Conservation (phyloP, 2,329 filamentous ascomycete genomes). For the Fusarium protoensiforme region DNA sequence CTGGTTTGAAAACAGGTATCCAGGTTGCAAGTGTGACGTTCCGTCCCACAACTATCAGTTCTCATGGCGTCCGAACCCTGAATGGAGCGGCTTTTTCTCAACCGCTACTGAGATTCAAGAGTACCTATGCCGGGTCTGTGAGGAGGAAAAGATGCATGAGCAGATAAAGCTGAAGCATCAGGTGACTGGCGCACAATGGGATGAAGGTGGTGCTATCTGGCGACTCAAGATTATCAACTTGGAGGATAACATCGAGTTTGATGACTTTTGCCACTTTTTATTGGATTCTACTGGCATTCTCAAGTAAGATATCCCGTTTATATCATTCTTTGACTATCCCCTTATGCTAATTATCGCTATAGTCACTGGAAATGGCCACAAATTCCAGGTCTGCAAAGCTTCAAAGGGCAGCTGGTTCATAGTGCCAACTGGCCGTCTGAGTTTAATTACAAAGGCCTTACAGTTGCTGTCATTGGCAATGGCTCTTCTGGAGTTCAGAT, state of each 20-base stretch:
- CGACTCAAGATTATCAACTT: not conserved
- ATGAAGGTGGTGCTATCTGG: not conserved
- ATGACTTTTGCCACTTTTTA: slow-evolving; percentile 10
- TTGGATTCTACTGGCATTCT: slow-evolving; percentile 10
- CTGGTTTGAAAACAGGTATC: slow-evolving; percentile 22
- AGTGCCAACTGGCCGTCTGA: slow-evolving; percentile 12
- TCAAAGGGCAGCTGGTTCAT: slow-evolving; percentile 16
- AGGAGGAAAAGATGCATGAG: slow-evolving; percentile 4
- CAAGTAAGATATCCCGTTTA: no score
- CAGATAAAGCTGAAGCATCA: slow-evolving; percentile 7
- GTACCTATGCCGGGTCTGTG: slow-evolving; percentile 5
- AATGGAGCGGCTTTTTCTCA: slow-evolving; percentile 12
- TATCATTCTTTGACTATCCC: no score
- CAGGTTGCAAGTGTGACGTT: slow-evolving; percentile 20
- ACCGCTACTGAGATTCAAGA: slow-evolving; percentile 5
- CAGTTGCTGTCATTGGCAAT: slow-evolving; percentile 14
- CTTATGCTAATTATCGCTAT: not conserved
- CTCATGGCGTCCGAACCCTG: slow-evolving; percentile 12
- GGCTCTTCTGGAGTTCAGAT: slow-evolving; percentile 26
- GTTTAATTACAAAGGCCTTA: not conserved
- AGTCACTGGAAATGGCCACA: slow-evolving; percentile 24
- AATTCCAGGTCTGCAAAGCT: slow-evolving; percentile 8
- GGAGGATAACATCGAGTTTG: not conserved
- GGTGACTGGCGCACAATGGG: slow-evolving; percentile 2
- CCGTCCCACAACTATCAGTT: slow-evolving; percentile 25